Evolutionary conservation across 768 basidiomycete species (phyloP).

Genomic region (Pisolithus sp.): DNA sequence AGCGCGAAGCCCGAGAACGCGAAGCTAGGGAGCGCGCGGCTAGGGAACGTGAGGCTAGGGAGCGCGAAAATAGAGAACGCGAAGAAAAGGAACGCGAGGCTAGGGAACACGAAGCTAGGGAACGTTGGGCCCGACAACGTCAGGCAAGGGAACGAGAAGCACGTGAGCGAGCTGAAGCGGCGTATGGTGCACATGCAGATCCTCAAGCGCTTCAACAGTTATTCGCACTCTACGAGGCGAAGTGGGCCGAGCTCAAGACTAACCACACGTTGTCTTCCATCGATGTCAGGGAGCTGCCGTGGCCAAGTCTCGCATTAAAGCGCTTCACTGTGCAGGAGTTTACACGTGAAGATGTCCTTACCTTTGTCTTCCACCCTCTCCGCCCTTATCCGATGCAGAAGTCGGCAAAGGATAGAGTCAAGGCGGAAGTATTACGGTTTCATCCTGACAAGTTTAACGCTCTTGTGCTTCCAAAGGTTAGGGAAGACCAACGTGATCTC

Average conservation of each 20-base stretch:
- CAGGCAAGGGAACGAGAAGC: slow-evolving; percentile 2
- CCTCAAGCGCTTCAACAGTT: slow-evolving; percentile 2
- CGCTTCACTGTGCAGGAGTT: slow-evolving; percentile 24
- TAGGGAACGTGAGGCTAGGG: slow-evolving; percentile 8
- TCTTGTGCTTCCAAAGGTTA: slow-evolving; percentile 31
- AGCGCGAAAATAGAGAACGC: slow-evolving; percentile 9
- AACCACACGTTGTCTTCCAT: slow-evolving; percentile 13
- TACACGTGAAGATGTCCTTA: slow-evolving; percentile 26
- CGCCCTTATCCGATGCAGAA: slow-evolving; percentile 26
- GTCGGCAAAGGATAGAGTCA: slow-evolving; percentile 30
- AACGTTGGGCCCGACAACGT: slow-evolving; percentile 14
- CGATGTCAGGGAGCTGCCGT: slow-evolving; percentile 34
- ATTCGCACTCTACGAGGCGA: slow-evolving; percentile 27
- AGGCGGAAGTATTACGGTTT: slow-evolving; percentile 44
- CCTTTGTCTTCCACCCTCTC: slow-evolving; percentile 36
- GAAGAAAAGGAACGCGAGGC: slow-evolving; percentile 16
- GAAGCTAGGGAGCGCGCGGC: too few relatives aligned
- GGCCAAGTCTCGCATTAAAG: slow-evolving; percentile 33
- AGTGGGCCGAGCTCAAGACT: slow-evolving; percentile 32
- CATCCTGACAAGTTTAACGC: slow-evolving; percentile 50
- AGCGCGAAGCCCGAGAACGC: too few relatives aligned
- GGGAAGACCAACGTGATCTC: slow-evolving; percentile 23
- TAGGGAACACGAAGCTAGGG: slow-evolving; percentile 17
- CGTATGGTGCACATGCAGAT: slow-evolving; percentile 4
- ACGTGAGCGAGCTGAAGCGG: slow-evolving; percentile 9